Conservation (phyloP, 1,284 basidiomycete species). For the Trichosporon ovoides region DNA sequence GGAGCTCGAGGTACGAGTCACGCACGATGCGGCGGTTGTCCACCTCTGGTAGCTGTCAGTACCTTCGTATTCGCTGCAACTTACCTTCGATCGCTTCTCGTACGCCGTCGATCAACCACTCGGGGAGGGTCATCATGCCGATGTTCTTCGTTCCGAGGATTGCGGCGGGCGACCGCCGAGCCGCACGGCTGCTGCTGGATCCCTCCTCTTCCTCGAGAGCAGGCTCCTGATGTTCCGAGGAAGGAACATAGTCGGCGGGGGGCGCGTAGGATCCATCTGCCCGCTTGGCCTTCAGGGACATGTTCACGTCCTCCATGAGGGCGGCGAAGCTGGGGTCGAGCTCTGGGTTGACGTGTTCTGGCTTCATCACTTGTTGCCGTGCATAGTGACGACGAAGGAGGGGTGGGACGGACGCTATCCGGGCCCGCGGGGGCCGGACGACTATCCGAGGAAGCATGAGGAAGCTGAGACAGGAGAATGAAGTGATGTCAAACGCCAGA, state of each 20-base stretch:
- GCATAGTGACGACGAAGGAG: not conserved
- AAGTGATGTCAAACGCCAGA: not conserved
- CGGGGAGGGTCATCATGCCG: constrained; percentile 63
- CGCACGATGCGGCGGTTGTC: constrained; percentile 27
- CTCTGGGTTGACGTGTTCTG: not conserved
- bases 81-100: constrained; percentile 42
- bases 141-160: constrained; percentile 66
- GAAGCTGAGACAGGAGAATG: not conserved
- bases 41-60: constrained; percentile 7
- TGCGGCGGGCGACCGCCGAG: constrained; percentile 70
- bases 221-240: not conserved
- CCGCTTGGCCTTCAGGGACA: not conserved
- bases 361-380: not conserved
- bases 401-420: not conserved
- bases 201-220: constrained; percentile 5
- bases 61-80: too few relatives aligned
- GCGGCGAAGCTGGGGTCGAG: constrained; percentile 14
- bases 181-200: constrained; percentile 32
- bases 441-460: constrained; percentile 1
- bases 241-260: not conserved
- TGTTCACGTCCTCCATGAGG: constrained; percentile 9
- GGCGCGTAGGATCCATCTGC: not conserved
- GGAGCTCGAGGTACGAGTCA: constrained; percentile 26
- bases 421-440: not conserved
- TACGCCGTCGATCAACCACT: constrained; percentile 54